Base-by-base conservation (phyloP, 2,329 filamentous ascomycete species). In the Pseudohalonectria lignicola region DNA sequence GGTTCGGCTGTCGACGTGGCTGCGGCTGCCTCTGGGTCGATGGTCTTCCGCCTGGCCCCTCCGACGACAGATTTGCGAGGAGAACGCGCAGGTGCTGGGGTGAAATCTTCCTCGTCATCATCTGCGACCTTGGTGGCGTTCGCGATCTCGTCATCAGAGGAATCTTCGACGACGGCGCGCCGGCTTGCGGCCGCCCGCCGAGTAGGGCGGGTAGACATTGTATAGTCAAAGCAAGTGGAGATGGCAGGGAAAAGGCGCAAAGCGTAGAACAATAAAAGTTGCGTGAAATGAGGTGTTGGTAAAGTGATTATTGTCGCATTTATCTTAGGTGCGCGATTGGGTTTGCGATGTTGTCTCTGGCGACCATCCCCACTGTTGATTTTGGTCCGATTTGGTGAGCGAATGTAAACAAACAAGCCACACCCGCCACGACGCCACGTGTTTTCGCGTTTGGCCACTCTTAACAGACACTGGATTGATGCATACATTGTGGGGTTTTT, bases 21-120 rank as follows among this genome's bases (percentile, higher is more conserved):
- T 12, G 29, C 7, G 23, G 21, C 26, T 41, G 51, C 52, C 5
- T 64, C 61, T 5, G 67, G 57, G 13, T 66, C 63, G 4, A 64
- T 62, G 8, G 69, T 63, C 40, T 55, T 61, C 34, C 66, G 60
- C 16, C 57, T 43, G 21, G 20, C 33, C 28, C 29, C 43, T 19
- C 46, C 46, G 5, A 47, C 43, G 5, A 56, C 44, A 8, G 61
- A 53, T 37, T 56, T 60, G 36, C 60, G 57, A 7, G 52, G 63
- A 42, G 67, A 74, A 34, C 64, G 67, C 42, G 72, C 66, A 1
- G 81, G 73, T 34, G 81, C 82, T 3, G 86, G 86, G 32, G 82
- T 82, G 51, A 87, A 92, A 36, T 94, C 85, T 36, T 88, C 82
- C 45, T 84, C 82, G 36, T 64, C 69, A 4, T 82, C 74, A 20